Base-by-base conservation (phyloP, 176 grass and related monocot genomes). In the Paspalum notatum region DNA sequence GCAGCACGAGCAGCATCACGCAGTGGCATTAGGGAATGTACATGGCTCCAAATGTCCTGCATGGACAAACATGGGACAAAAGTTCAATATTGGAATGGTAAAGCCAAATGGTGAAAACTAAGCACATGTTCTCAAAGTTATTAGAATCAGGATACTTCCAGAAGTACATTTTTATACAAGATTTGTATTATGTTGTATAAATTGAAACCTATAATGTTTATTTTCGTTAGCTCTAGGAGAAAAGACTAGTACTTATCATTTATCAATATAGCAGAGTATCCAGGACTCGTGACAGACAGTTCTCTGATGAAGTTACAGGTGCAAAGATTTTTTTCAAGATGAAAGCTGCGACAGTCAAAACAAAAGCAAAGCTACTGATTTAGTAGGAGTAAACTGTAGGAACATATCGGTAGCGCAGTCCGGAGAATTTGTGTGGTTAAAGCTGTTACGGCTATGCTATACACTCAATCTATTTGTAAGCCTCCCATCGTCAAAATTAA, bases 11-110 rank as follows among this genome's bases (percentile, higher is more conserved):
- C 69, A 72, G 69, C 25, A 38, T 3, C 47, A 32, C 48, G 44
- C 69, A 72, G 37, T 32, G 69, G 69, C 69, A 72, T 52, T 18
- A 72, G 17, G 10, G 25, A 72, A 72, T 72, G 69, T 38, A 72
- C 52, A 20, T 38, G 69, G 8, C 25, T 15, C 69, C 47, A 52
- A 8, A 72, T 52, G 9, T 52, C 69, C 69, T 72, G 26, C 47
- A 12, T 38, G 69, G 25, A 72, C 26, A 52, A 70, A 11, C 4
- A 26, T 25, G 21, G 21, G 67, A 27, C 12, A 43, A 67, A n/a
- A 42, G 15, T 25, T 69, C 12, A 47, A 70, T 32, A 32, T 32
- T 3, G 32, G 32, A 32, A 32, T 2, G 16, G 48, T 26, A 48
- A 48, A 70, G 66, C 43, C 66, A 70, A 48, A 43, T 43, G 18